Conservation (phyloP, 169 alveolate species). For the Babesia bigemina region DNA sequence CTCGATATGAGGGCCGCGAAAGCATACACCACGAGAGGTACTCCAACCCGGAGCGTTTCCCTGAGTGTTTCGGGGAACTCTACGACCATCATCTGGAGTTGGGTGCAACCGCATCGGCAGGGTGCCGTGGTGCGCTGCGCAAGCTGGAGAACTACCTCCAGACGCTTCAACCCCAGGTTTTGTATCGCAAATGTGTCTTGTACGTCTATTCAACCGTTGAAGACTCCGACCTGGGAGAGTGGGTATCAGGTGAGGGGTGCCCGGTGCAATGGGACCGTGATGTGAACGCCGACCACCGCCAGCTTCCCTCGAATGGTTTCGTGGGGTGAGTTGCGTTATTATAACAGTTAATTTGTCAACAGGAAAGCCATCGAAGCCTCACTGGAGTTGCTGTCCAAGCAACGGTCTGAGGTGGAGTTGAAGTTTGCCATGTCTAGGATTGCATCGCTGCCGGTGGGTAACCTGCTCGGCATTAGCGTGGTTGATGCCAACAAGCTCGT, state of each 20-base stretch:
- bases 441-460: conserved; percentile 69
- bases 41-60: conserved; percentile 65
- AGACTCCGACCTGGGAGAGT: conserved; percentile 68
- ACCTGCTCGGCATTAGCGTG: conserved; percentile 52
- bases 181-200: conserved; percentile 65
- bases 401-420: conserved; percentile 65
- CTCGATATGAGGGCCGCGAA: conserved; percentile 50
- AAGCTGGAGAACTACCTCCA: conserved; percentile 58
- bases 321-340: conserved; percentile 6
- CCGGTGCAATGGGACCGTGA: conserved; percentile 68
- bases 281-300: conserved; percentile 60
- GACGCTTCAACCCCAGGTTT: conserved; percentile 61
- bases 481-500: conserved; percentile 68
- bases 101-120: conserved; percentile 46
- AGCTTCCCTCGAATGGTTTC: conserved; percentile 53
- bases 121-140: conserved; percentile 64
- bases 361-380: conserved; percentile 67
- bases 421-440: conserved; percentile 71
- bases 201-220: conserved; percentile 70
- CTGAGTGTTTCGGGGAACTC: conserved; percentile 58
- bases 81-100: conserved; percentile 57
- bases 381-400: conserved; percentile 61
- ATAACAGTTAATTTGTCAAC: background rate
- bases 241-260: conserved; percentile 62
- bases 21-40: conserved; percentile 63